Evolutionary conservation across 257 asterid genomes (phyloP).

Genomic region (Anisodus acutangulus): DNA sequence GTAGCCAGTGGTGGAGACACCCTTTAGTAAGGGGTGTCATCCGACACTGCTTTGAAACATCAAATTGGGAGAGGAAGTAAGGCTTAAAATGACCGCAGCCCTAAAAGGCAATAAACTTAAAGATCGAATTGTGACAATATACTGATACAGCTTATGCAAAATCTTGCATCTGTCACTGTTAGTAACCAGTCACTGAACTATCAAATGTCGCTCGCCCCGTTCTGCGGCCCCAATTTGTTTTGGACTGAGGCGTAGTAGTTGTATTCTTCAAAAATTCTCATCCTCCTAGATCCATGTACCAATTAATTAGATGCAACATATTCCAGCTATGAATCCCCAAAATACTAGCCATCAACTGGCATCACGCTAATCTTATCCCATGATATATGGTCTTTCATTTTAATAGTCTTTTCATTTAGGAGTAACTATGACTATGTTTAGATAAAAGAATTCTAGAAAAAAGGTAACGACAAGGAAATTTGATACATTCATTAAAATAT

Average conservation of each 20-base stretch:
- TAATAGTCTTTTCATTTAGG: not conserved
- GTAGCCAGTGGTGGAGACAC: not conserved
- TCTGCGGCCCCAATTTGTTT: not conserved
- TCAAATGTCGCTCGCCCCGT: not conserved
- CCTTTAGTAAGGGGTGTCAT: not conserved
- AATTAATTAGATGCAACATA: not conserved
- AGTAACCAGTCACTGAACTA: not conserved
- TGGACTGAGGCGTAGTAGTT: not conserved
- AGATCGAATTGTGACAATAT: not conserved
- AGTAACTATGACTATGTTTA: not conserved
- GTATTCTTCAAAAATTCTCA: not conserved
- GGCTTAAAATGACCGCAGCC: not conserved
- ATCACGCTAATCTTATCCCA: not conserved
- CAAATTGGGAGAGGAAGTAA: not conserved
- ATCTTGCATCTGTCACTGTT: not conserved
- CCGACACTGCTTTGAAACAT: not conserved
- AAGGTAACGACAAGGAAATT: not conserved
- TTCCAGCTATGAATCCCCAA: not conserved
- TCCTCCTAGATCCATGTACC: not conserved
- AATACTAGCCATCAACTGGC: constrained; percentile 10
- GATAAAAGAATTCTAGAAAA: not conserved
- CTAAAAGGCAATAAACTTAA: not conserved
- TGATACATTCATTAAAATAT: not conserved
- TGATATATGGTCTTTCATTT: not conserved
- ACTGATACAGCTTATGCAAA: not conserved